Percentiles rank a stretch among this genome's conserved stretches.
Evolutionary conservation across 306 rosid species (phyloP).

Genomic region (Quercus robur): DNA sequence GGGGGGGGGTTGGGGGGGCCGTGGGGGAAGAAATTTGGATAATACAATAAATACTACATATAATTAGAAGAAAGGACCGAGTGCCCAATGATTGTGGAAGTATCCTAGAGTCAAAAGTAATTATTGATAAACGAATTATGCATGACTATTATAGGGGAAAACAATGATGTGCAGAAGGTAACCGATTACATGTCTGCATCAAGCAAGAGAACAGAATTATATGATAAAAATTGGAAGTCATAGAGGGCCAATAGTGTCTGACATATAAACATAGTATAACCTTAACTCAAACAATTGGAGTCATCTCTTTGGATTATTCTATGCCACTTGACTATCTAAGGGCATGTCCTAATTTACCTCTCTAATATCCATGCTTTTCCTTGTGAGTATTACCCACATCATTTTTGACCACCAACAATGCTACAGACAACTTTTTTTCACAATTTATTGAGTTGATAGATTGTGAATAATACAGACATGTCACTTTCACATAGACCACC

Average conservation of each 20-base stretch:
- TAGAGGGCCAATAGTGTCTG: neutral
- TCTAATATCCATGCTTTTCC: neutral
- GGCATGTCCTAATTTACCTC: neutral
- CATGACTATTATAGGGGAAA: no score
- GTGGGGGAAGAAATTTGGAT: neutral
- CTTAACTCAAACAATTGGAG: neutral
- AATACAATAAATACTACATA: neutral
- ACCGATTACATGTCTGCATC: neutral
- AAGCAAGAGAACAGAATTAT: neutral
- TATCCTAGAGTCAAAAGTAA: no score
- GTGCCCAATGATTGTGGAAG: neutral
- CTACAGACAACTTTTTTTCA: no score
- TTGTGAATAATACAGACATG: no score
- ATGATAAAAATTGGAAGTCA: neutral
- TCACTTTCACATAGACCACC: no score
- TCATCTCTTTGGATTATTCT: neutral
- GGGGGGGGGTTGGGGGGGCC: no score
- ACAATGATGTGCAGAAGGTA: no score
- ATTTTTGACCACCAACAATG: neutral
- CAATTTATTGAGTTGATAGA: no score
- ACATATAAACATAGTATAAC: neutral
- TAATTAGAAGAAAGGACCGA: neutral
- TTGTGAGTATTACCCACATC: neutral
- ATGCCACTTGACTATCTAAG: neutral
- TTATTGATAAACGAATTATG: no score